Base-by-base conservation (phyloP, 306 rosid species). In the Parietaria judaica region DNA sequence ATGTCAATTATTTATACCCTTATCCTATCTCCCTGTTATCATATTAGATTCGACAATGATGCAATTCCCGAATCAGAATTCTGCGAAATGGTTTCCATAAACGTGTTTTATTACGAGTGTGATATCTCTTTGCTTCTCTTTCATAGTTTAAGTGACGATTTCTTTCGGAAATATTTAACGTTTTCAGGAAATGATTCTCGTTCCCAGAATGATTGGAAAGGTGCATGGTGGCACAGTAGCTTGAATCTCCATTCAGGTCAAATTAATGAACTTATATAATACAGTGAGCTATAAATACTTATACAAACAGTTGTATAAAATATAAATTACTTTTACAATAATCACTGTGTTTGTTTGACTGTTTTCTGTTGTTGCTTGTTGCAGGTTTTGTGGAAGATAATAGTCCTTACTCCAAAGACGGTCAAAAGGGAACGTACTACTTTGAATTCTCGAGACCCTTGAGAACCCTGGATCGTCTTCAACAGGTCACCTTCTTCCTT, bases 161-260 rank as follows among this genome's bases (percentile, higher is more conserved):
- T 37, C 4, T 37, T 5, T 5, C 6, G 11, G 47, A 5, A 5
- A 41, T 41, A 5, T 41, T 41, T 41, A 1, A 5, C 45, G 1
- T 16, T 77, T 55, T 65, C 79, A 88, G 96, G 70, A 68, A 88
- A 88, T 78, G 95, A 86, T 79, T 78, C 96, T 60, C 83, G 90
- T 63, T 89, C 90, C 8, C 86, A 88, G 66, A 92, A 92, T 70
- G 86, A 92, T 73, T 92, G 96, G 98, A 83, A 86, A 71, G 98
- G 98, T 10, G 88, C 95, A 67, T 92, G 98, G 98, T 88, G 95
- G 98, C 98, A 92, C 78, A 88, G 94, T 70, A 80, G 96, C 78
- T 82, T 92, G 36, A 58, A 74, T 46, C 78, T 79, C 62, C 88
- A 81, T 78, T 80, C 96, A 70, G 98, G 98, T 91, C 72, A 65